A percentile compares a stretch with the other conserved stretches of the same genome.
phyloP scores from a whole-genome alignment of 1,284 basidiomycete genomes.

The Pseudozyma thailandica region DNA sequence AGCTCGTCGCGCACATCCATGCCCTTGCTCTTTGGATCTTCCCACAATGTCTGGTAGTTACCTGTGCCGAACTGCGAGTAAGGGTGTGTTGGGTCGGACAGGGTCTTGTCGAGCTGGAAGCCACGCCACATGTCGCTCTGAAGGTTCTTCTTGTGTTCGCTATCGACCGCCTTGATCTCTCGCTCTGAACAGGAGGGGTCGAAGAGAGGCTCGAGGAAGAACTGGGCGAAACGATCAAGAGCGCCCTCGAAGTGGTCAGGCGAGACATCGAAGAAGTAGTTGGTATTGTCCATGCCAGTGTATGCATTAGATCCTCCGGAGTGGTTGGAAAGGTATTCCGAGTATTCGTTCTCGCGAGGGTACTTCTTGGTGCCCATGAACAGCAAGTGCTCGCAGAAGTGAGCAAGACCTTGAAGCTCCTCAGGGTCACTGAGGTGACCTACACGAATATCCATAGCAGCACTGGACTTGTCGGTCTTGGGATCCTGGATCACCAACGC shows the following conservation, averaged over 20 bases:
- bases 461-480: conserved; percentile 92
- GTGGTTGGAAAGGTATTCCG: conserved; percentile 85
- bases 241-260: conserved; percentile 85
- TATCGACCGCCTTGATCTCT: conserved; percentile 96
- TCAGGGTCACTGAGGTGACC: conserved; percentile 90
- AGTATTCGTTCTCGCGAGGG: conserved; percentile 66
- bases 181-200: conserved; percentile 88
- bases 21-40: conserved; percentile 73
- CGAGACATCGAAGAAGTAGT: conserved; percentile 91
- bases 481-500: conserved; percentile 86
- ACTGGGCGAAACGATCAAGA: conserved; percentile 88
- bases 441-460: conserved; percentile 92
- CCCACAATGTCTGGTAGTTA: conserved; percentile 83
- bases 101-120: conserved; percentile 92
- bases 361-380: conserved; percentile 80
- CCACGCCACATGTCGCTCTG: conserved; percentile 96
- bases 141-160: conserved; percentile 97
- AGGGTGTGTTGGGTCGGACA: conserved; percentile 79
- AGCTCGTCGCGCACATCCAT: conserved; percentile 89
- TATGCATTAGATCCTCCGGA: conserved; percentile 93
- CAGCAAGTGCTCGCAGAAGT: conserved; percentile 93
- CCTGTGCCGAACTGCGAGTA: conserved; percentile 97
- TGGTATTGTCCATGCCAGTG: conserved; percentile 92
- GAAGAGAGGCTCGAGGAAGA: conserved; percentile 94
- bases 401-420: conserved; percentile 77